Base-by-base conservation (phyloP, 208 protist genomes). In the Leishmania tropica region DNA sequence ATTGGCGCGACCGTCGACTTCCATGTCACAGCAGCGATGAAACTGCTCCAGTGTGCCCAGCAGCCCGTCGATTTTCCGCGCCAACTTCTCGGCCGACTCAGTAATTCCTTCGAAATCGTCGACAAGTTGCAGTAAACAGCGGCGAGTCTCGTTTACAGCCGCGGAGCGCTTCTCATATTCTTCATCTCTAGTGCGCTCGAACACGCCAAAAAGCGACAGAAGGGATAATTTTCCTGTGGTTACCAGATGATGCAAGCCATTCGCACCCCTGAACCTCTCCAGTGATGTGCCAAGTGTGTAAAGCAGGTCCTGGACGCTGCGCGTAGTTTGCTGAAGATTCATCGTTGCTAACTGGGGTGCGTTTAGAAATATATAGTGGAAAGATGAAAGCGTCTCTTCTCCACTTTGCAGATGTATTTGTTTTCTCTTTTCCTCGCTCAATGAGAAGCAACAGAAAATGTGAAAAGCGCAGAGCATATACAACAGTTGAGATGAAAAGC, bases 161-260 rank as follows among this genome's bases (percentile, higher is more conserved):
- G 84, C 21, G 15, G 85, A 81, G 13, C 90, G 70, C n/a, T 76
- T 68, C 80, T 92, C 85, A 48, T 91, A 94, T 2, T 91, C 58
- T 24, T 87, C 88, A 70, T 95, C 89, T 40, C 76, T 76, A 7
- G 88, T 93, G 77, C 88, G 78, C 72, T 93, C 87, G 80, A 94
- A 94, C 40, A 90, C 87, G 1, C 89, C 89, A 21, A 96, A 80
- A 73, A 90, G 86, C 8, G 87, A 91, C 2, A 93, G 83, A 21
- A 92, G 45, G 1, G 91, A 93, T 13, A 95, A 83, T 67, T 89
- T 90, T 3, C 87, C 88, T 3, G 88, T 82, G 0, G 72, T 83
- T 21, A 94, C 58, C 0, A 95, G 35, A 47, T 80, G 85, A 19
- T 85, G 79, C 24, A 93, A 51, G 10, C 87, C 87, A 48, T 90